A percentile compares a stretch with the other conserved stretches of the same genome.
These are phyloP conservation scores for Vittaforma corneae DNA, from an alignment of 371 early-diverging fungal genomes.

Conservation along the genomic window DNA sequence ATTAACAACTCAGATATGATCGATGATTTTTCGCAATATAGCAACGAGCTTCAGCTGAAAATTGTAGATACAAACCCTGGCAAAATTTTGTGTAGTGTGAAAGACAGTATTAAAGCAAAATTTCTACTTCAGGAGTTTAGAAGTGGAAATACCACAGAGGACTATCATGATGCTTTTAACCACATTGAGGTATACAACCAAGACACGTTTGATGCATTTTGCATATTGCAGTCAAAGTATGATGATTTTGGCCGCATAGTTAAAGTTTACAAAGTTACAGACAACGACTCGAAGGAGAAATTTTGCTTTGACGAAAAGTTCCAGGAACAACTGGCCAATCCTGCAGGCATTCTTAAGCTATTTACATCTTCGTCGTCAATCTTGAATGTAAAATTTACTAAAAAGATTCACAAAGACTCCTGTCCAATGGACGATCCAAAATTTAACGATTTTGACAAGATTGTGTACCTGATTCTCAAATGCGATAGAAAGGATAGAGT, in stretches of 20 bases:
- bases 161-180: not conserved
- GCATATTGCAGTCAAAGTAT: not conserved
- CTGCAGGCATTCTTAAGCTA: not conserved
- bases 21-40: not conserved
- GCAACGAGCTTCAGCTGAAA: not conserved
- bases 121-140: not conserved
- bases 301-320: constrained; percentile 4
- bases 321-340: not conserved
- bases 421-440: constrained; percentile 6
- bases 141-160: not conserved
- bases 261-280: not conserved
- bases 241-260: not conserved
- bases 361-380: not conserved
- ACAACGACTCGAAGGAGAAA: not conserved
- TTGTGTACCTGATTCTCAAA: constrained; percentile 17
- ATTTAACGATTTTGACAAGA: constrained; percentile 7
- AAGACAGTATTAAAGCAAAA: not conserved
- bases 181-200: not conserved
- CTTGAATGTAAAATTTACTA: not conserved
- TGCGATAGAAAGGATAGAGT: not conserved
- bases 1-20: not conserved
- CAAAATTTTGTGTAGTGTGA: not conserved
- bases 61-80: not conserved
- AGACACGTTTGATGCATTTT: not conserved
- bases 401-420: constrained; percentile 2